Base-by-base conservation (phyloP, 2,329 filamentous ascomycete genomes). In the Xylaria sp. region DNA sequence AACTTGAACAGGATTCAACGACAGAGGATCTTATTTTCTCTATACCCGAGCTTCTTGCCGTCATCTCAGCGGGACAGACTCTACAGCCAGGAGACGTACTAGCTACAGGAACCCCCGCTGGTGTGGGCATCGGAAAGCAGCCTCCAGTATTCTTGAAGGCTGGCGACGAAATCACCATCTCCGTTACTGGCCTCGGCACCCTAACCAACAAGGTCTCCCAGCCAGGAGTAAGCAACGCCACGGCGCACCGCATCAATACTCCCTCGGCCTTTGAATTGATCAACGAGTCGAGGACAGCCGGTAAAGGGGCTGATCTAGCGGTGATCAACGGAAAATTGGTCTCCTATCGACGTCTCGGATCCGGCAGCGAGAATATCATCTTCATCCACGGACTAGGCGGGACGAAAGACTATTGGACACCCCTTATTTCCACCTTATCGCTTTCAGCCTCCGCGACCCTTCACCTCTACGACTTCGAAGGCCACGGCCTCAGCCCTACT, bases 381-480 rank as follows among this genome's bases (percentile, higher is more conserved):
- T 71, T 71, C 60, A 54, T 56, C 3, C 55, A 71, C 25, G 69
- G 69, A 3, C 25, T 69, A 39, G 69, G 69, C 28, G 66, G 62
- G 12, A 66, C 66, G 4, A 69, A 64, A 34, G 69, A 71, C 3
- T 71, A 31, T 15, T 71, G 69, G 69, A 55, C 46, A 20, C 69
- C 69, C 0, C 66, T 71, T 10, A 66, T 66, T 31, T 44, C 57
- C 23, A 37, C 13, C 4, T 12, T 66, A 7, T 59, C 62, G 6
- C 66, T 69, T 7, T 31, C 54, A 1, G 37, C 46, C 1, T 46
- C 25, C 1, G 52, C 48, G 1, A 60, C 37, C 15, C 63, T 71
- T 10, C 69, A 66, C 25, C 55, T 71, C 3, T 71, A 69, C 25
- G 69, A 71, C 39, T 57, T 69, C 46, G 69, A 71, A 58, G 69